Base-by-base conservation (phyloP, 2,329 filamentous ascomycete genomes). In the Zasmidium citrigriseum region DNA sequence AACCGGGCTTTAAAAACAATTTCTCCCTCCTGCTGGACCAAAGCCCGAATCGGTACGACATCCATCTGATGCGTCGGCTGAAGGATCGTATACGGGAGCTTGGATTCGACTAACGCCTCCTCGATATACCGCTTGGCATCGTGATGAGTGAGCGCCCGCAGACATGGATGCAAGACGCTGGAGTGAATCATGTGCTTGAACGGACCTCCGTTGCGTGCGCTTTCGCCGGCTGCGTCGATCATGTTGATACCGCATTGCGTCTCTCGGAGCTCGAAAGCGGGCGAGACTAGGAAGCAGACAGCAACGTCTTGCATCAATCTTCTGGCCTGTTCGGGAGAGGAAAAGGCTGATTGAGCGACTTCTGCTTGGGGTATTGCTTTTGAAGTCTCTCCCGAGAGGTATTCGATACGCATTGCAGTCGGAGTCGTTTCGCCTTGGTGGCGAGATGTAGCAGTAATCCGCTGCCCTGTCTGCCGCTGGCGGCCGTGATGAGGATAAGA, bases 1-100 rank as follows among this genome's bases (percentile, higher is more conserved):
- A 67, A 73, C 12, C 61, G 54, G 0, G 63, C 58, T 1, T 20
- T 45, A 46, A 68, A 69, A 3, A 66, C 55, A 2, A 66, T 69
- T 2, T 60, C 45, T n/a, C n/a, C 34, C 4, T 65, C 58, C 34
- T 73, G 62, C 9, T 57, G 14, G 22, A 65, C 51, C 1, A 72
- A 51, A 52, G 61, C 54, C 7, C 50, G 49, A 3, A 72, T 24
- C 1, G 67, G 69, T 2, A 72, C 53, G 22, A 60, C 69, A 18
- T 76, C 68, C 70, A 75, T 70, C 54, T 75, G 69, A 20, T 70
- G 70, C 0, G 65, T 69, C 3, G 74, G 74, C 61, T 75, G 72
- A 10, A 76, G 25, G 55, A 76, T 71, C 3, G 74, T 76, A 49
- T 68, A 74, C 34, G 65, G 63, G 4, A 76, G 62, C 5, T 65